Conservation (phyloP, 2,329 filamentous ascomycete genomes). For the Dothiorella sarmentorum region DNA sequence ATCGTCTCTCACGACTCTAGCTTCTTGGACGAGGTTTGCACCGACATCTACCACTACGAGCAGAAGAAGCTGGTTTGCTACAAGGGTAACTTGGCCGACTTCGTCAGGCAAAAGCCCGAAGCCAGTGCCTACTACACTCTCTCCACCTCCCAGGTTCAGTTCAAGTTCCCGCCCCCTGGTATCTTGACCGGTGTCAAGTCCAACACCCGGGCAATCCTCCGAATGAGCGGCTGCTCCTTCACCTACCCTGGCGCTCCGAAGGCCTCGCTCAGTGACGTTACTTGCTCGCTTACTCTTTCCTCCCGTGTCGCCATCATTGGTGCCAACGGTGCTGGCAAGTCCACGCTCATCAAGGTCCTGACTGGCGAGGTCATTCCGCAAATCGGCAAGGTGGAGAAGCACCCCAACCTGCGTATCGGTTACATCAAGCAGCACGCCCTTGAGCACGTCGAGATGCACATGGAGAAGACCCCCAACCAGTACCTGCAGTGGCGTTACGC, state of each 20-base stretch:
- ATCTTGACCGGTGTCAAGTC: constrained; percentile 96
- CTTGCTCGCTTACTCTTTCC: constrained; percentile 82
- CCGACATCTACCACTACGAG: constrained; percentile 99
- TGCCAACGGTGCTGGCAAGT: constrained; percentile 96
- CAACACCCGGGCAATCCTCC: constrained; percentile 85
- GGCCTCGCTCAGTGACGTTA: constrained; percentile 81
- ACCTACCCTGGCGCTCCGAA: constrained; percentile 89
- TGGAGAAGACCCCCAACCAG: constrained; percentile 98
- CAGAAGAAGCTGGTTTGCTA: constrained; percentile 90
- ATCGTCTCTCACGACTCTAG: constrained; percentile 98
- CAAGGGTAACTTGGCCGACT: constrained; percentile 76
- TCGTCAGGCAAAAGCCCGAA: constrained; percentile 87
- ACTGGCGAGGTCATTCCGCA: constrained; percentile 88
- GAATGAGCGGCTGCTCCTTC: constrained; percentile 88
- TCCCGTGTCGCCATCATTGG: constrained; percentile 96
- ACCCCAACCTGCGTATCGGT: constrained; percentile 95
- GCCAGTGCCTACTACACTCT: constrained; percentile 98
- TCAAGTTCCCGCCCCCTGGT: constrained; percentile 96
- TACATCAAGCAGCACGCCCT: constrained; percentile 99
- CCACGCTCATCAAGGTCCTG: constrained; percentile 93
- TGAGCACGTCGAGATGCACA: constrained; percentile 98
- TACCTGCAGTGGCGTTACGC: constrained; percentile 98
- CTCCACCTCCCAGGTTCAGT: constrained; percentile 81
- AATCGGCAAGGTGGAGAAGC: constrained; percentile 87
- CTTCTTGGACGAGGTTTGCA: constrained; percentile 95